These are phyloP conservation scores for Xylaria sp. DNA, from an alignment of 2,329 filamentous ascomycete species.

Conservation along the genomic window DNA sequence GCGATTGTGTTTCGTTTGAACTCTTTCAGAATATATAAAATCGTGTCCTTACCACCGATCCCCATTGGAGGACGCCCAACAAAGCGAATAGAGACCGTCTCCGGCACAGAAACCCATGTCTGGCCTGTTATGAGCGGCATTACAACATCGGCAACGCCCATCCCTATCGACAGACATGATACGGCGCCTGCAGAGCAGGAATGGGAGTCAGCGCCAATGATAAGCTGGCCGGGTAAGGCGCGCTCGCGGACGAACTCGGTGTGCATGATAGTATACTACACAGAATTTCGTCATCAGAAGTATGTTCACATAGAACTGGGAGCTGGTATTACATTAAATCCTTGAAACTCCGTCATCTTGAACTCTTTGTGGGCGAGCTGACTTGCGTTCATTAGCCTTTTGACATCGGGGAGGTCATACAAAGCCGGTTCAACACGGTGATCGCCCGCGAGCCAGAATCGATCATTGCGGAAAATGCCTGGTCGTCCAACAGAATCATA, in stretches of 20 bases:
- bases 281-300: not conserved
- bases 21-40: slow-evolving; percentile 50
- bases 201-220: slow-evolving; percentile 53
- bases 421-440: slow-evolving; percentile 54
- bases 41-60: slow-evolving; percentile 53
- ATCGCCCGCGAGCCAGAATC: slow-evolving; percentile 57
- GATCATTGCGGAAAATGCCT: slow-evolving; percentile 54
- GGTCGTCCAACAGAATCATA: slow-evolving; percentile 48
- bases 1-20: slow-evolving; percentile 54
- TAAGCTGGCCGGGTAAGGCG: slow-evolving; percentile 51
- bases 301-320: no score
- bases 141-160: slow-evolving; percentile 53
- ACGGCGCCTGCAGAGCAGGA: slow-evolving; percentile 52
- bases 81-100: slow-evolving; percentile 48
- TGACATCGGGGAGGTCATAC: slow-evolving; percentile 43
- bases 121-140: slow-evolving; percentile 52
- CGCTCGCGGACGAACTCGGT: slow-evolving; percentile 53
- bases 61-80: slow-evolving; percentile 44
- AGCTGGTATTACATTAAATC: slow-evolving; percentile 21
- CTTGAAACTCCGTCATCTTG: slow-evolving; percentile 49
- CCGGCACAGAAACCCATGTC: slow-evolving; percentile 54
- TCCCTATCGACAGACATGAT: slow-evolving; percentile 50
- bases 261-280: slow-evolving; percentile 50
- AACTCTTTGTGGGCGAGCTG: slow-evolving; percentile 47
- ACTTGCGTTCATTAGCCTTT: slow-evolving; percentile 42